Evolutionary conservation across 495 filamentous ascomycete genomes (phyloP), one percentile per base, ranked within the genome.

Genomic region (Hypoxylon fuscum): DNA sequence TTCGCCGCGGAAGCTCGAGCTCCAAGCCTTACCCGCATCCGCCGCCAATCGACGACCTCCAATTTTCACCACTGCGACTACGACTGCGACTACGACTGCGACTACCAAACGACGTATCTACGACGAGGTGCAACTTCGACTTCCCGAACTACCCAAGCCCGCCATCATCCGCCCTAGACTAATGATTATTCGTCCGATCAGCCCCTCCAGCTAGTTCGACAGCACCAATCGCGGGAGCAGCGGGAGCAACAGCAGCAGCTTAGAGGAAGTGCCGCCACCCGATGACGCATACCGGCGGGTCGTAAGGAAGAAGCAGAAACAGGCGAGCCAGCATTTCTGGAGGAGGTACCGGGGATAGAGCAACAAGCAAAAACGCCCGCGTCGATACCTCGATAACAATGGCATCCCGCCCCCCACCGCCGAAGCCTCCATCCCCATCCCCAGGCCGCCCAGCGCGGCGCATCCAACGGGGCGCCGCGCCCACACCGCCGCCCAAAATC

Each of bases 261-360:
- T 12, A 7, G 31, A 45, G 29, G 10, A 8, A 47, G 44, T 2
- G 21, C 3, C 44, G 31, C 31, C 31, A 34, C 31, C 31, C n/a
- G n/a, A n/a, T n/a, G n/a, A n/a, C n/a, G n/a, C n/a, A n/a, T n/a
- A n/a, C n/a, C n/a, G n/a, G n/a, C n/a, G n/a, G n/a, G n/a, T n/a
- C n/a, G n/a, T n/a, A n/a, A n/a, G n/a, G n/a, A 55, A 51, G 15
- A 51, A 65, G 23, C 43, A 45, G 17, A 5, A 40, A 55, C 35
- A 53, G 37, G 62, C 60, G 25, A 60, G 62, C 38, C 7, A 61
- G 45, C 9, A 54, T 35, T 68, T 44, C 45, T 68, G 68, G 68
- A 68, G 61, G 50, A 50, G 45, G 17, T 66, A 68, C 45, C 63
- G 58, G 68, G 57, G 55, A 29, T n/a, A n/a, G n/a, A 29, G 27